phyloP scores from a whole-genome alignment of 495 filamentous ascomycete species.

The Lindgomyces ingoldianus region DNA sequence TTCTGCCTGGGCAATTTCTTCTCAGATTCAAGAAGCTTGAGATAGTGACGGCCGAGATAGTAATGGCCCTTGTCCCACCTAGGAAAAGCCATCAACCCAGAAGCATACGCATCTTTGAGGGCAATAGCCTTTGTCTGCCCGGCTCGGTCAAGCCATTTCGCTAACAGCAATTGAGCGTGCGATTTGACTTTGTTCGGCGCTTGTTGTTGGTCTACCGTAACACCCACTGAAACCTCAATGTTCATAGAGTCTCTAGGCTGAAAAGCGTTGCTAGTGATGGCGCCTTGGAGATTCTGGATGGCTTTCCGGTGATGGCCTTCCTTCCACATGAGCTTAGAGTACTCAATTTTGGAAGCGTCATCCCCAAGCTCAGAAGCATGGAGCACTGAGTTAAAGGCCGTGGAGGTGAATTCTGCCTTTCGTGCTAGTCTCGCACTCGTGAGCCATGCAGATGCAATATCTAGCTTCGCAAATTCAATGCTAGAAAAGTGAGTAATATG shows the following conservation, averaged over 20 bases:
- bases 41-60: constrained; percentile 95
- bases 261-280: constrained; percentile 75
- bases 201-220: constrained; percentile 42
- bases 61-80: constrained; percentile 97
- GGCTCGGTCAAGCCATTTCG: constrained; percentile 94
- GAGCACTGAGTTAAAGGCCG: constrained; percentile 89
- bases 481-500: constrained; percentile 37
- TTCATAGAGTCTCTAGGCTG: constrained; percentile 52
- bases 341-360: constrained; percentile 83
- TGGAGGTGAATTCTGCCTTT: constrained; percentile 76
- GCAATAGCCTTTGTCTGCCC: constrained; percentile 83
- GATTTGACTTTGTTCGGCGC: constrained; percentile 58
- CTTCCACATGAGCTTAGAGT: constrained; percentile 90
- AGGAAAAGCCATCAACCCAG: constrained; percentile 61
- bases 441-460: constrained; percentile 84
- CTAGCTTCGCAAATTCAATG: constrained; percentile 56
- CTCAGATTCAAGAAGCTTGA: constrained; percentile 90
- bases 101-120: constrained; percentile 75
- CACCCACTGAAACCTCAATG: constrained; percentile 44
- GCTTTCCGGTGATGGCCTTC: constrained; percentile 93
- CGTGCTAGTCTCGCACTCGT: constrained; percentile 81
- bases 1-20: constrained; percentile 70
- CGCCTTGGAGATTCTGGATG: constrained; percentile 83
- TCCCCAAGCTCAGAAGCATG: constrained; percentile 84
- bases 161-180: constrained; percentile 76